These are phyloP conservation scores for Melanopsichium pennsylvanicum DNA, from an alignment of 1,284 basidiomycete genomes.

Conservation along the genomic window DNA sequence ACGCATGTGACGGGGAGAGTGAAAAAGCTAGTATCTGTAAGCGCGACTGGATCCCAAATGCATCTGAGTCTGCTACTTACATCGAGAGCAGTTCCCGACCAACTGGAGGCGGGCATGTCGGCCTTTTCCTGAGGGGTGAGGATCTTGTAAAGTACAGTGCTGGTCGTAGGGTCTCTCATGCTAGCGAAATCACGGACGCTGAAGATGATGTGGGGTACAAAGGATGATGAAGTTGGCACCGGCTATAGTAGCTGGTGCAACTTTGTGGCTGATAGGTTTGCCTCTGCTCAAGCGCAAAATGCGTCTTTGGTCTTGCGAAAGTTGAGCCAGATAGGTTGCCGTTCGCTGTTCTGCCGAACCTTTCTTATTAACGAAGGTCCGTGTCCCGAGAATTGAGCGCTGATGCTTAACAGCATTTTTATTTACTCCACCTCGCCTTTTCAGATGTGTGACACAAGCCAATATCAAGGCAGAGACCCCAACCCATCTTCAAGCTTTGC, in stretches of 20 bases:
- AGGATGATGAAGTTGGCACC: background rate
- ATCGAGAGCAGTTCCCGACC: constrained; percentile 55
- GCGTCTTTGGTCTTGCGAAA: too few species aligned
- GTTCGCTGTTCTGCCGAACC: constrained; percentile 5
- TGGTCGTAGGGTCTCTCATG: constrained; percentile 45
- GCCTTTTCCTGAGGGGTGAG: constrained; percentile 49
- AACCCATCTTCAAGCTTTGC: background rate
- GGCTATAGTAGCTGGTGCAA: background rate
- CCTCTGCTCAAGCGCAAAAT: too few species aligned
- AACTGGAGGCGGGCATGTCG: constrained; percentile 30
- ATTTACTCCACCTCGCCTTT: constrained; percentile 10
- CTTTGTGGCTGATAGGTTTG: constrained; percentile 1
- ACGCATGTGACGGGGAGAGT: too few species aligned
- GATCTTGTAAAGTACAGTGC: constrained; percentile 60
- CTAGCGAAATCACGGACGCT: background rate
- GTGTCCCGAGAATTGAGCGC: constrained; percentile 9
- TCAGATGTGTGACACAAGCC: constrained; percentile 13
- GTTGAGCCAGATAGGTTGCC: background rate
- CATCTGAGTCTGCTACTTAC: constrained; percentile 42
- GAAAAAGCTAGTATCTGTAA: too few species aligned
- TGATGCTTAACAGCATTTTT: too few species aligned
- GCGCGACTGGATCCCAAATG: too few species aligned
- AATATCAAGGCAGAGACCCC: background rate
- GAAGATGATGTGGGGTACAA: background rate
- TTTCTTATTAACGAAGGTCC: constrained; percentile 3